These are phyloP conservation scores for Boletus semigastroideus DNA, from an alignment of 1,284 basidiomycete genomes.

Conservation along the genomic window DNA sequence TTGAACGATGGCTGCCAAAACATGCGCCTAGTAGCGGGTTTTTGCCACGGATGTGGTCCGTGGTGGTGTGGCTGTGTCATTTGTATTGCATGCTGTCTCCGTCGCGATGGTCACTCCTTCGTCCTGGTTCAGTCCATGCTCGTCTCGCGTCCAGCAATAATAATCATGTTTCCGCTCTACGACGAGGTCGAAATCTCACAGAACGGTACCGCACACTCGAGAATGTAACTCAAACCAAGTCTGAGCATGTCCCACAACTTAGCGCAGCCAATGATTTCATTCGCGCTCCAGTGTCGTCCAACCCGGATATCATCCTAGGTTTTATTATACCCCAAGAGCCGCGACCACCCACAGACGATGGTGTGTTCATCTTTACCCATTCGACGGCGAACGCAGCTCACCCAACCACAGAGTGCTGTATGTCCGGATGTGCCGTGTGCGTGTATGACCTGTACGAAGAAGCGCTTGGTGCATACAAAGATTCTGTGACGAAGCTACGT, in stretches of 20 bases:
- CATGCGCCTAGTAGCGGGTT: no score
- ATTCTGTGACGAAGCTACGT: constrained; percentile 53
- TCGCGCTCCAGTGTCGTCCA: neutral
- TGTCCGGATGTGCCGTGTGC: constrained; percentile 89
- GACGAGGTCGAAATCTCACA: constrained; percentile 49
- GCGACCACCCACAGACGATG: constrained; percentile 60
- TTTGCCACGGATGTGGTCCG: no score
- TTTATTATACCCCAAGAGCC: constrained; percentile 61
- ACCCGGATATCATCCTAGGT: constrained; percentile 40
- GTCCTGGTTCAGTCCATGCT: neutral
- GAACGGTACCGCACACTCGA: constrained; percentile 57
- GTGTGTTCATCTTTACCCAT: constrained; percentile 25
- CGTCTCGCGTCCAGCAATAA: constrained; percentile 10
- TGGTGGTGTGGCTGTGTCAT: no score
- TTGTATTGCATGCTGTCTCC: constrained; percentile 17
- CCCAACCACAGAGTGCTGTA: constrained; percentile 73
- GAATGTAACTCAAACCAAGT: constrained; percentile 48
- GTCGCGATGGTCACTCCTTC: constrained; percentile 9
- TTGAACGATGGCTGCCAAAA: no score
- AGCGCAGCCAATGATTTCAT: no score
- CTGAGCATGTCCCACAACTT: constrained; percentile 32
- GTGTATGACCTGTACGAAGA: constrained; percentile 88
- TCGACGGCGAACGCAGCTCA: neutral
- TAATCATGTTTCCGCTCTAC: neutral
- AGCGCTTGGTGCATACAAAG: constrained; percentile 64